Conservation (phyloP, 176 grass and related monocot species). For the Chrysopogon serrulatus region DNA sequence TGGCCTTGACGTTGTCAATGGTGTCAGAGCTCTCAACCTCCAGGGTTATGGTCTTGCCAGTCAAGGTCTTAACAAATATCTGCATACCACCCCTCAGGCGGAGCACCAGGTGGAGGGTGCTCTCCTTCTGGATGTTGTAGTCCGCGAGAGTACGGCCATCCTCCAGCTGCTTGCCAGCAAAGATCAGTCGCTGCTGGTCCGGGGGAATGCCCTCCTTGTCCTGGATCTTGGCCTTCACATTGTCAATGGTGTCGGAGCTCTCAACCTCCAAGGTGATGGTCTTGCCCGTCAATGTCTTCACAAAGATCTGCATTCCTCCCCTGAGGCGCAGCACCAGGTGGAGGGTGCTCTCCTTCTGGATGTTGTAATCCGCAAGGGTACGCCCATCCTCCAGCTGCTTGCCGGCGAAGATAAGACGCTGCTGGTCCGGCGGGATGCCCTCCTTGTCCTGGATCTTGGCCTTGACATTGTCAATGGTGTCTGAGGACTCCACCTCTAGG, state of each 20-base stretch:
- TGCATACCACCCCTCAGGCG: no score
- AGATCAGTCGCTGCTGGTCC: conserved; percentile 62
- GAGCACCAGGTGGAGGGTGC: neutral
- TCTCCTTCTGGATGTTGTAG: conserved; percentile 71
- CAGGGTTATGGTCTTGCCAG: conserved; percentile 55
- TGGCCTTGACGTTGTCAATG: conserved; percentile 45
- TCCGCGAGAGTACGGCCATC: conserved; percentile 50
- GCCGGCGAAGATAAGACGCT: conserved; percentile 56
- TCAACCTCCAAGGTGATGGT: conserved; percentile 67
- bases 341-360: conserved; percentile 45
- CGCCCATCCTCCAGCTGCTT: conserved; percentile 66
- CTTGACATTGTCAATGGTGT: conserved; percentile 65
- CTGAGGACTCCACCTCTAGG: conserved; percentile 70
- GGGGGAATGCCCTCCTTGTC: conserved; percentile 72
- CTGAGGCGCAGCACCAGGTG: neutral
- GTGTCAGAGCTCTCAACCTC: conserved; percentile 51
- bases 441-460: conserved; percentile 68
- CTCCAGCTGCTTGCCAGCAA: conserved; percentile 59
- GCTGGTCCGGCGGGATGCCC: conserved; percentile 68
- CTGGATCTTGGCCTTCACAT: conserved; percentile 62
- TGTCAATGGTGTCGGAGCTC: conserved; percentile 48
- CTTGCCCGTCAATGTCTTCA: conserved; percentile 62
- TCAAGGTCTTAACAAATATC: conserved; percentile 53
- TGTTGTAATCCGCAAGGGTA: conserved; percentile 63
- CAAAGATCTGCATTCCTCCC: conserved; percentile 67